Evolutionary conservation across 106 monocot species (phyloP), one percentile per base, ranked within the genome.

Genomic region (Acanthochlamys bracteata): DNA sequence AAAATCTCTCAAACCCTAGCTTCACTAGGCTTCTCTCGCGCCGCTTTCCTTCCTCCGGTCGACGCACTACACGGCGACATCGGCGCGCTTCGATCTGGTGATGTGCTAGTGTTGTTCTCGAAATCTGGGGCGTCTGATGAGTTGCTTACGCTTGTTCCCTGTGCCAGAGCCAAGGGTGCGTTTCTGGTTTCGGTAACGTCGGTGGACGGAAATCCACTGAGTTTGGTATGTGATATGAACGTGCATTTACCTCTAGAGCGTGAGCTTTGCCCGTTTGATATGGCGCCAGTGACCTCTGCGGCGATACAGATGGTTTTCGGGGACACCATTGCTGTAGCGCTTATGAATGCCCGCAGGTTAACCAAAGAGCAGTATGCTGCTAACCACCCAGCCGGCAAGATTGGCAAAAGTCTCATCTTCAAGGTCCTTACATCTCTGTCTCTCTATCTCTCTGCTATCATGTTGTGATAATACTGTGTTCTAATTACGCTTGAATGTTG

Each of bases 11-110:
- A 85, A 63, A 93, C 85, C 24, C 74, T 89, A 10, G 85, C 83
- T 39, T 93, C 89, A 47, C 85, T 93, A 41, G 89, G 93, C 12
- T 80, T 89, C 69, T 10, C 51, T 25, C 78, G 85, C 40, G 72
- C 93, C 19, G 66, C 80, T 19, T 93, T 73, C 76, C 78, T 93
- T 17, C 25, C 78, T 43, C 93, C 93, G 25, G 64, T 84, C 51
- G 89, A 94, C 73, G 93, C 89, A 41, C 76, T 94, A 27, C 93
- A 94, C 72, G 93, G 93, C 24, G 89, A 86, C 83, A 80, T 94
- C 63, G 86, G 93, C 24, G 71, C 64, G n/a, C 51, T 94, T 24
- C 83, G 73, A 43, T 71, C 76, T 27, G 13, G 40, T 1, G 89
- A 94, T 61, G 22, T 89, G 64, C 69, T 94, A 40, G 70, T 94